phyloP scores from a whole-genome alignment of 257 asterid species.

The Petunia axillaris region DNA sequence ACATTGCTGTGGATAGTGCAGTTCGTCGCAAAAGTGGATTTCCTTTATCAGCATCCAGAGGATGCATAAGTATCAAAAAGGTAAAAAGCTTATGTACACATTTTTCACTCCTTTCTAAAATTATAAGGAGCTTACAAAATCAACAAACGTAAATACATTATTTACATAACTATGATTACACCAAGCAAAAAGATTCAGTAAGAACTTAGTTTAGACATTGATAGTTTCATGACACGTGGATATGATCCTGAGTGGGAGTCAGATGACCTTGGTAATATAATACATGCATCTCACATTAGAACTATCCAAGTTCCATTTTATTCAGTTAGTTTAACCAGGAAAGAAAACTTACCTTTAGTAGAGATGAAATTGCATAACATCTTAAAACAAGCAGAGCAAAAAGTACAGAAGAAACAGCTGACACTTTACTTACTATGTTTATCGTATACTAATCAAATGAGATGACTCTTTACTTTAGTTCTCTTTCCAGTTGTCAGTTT shows the following conservation, averaged over 20 bases:
- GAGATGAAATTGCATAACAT: background rate
- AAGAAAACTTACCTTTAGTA: background rate
- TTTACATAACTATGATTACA: no score
- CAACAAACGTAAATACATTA: no score
- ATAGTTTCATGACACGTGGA: background rate
- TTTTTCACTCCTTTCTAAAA: no score
- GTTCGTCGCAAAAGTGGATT: background rate
- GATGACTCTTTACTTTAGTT: background rate
- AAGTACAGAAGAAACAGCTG: background rate
- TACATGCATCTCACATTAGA: background rate
- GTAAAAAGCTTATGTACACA: no score
- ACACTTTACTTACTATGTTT: background rate
- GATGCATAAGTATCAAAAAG: no score
- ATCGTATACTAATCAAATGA: background rate
- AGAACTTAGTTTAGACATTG: no score
- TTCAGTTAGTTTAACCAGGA: conserved; percentile 2
- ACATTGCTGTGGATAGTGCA: background rate
- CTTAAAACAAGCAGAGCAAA: conserved; percentile 7
- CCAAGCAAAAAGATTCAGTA: no score
- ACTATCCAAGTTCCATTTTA: background rate
- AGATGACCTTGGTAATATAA: background rate
- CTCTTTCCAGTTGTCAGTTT: background rate
- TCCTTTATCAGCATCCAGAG: no score
- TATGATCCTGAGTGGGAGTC: background rate
- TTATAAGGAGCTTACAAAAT: no score